phyloP scores from a whole-genome alignment of 345 rosid species.

The Nephelium lappaceum region DNA sequence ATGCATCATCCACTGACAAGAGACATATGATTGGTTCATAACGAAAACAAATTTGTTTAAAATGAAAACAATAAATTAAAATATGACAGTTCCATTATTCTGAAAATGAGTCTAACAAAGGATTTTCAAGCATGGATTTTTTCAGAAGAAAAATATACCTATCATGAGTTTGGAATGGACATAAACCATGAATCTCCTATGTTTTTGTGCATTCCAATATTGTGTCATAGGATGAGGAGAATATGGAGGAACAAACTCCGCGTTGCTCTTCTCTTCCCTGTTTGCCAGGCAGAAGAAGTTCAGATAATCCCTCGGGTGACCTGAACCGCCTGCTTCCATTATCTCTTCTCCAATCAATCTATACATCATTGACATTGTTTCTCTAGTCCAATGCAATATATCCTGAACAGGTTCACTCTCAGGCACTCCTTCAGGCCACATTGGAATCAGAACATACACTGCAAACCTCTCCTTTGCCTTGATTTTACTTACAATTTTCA shows the following conservation, averaged over 20 bases:
- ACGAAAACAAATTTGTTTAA: neutral
- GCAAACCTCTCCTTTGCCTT: constrained; percentile 68
- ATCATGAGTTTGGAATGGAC: constrained; percentile 97
- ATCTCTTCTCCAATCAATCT: constrained; percentile 70
- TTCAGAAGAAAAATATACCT: constrained; percentile 36
- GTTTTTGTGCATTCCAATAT: constrained; percentile 80
- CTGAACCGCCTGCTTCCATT: constrained; percentile 42
- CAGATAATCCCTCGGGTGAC: constrained; percentile 78
- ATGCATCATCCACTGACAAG: constrained; percentile 66
- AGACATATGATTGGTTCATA: neutral
- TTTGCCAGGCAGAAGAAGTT: constrained; percentile 93
- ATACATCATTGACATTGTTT: constrained; percentile 86
- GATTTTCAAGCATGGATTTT: neutral
- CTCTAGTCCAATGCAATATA: constrained; percentile 90
- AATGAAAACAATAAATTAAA: neutral
- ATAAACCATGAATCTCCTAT: constrained; percentile 87
- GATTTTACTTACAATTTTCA: constrained; percentile 66
- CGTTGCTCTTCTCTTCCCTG: constrained; percentile 62
- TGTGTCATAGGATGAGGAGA: constrained; percentile 61
- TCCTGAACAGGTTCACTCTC: constrained; percentile 83
- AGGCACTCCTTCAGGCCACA: constrained; percentile 96
- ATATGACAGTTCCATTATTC: neutral
- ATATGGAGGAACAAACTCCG: constrained; percentile 55
- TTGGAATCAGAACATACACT: constrained; percentile 77
- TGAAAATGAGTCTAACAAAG: too few species aligned